Evolutionary conservation across 1,139 yeast genomes (phyloP).

Genomic region (Suhomyces bolitotheri): DNA sequence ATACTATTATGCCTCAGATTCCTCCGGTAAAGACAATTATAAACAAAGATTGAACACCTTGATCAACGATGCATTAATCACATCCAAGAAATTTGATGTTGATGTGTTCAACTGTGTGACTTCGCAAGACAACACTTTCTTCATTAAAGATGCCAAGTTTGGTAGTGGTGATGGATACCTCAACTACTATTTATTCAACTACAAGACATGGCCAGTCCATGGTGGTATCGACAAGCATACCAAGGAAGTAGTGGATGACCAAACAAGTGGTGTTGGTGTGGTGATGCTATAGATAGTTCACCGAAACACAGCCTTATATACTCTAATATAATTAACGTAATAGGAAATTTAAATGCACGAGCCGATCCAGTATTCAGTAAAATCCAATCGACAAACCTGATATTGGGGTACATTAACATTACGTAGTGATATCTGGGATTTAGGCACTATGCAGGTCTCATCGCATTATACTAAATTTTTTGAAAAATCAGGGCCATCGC

Average conservation of each 20-base stretch:
- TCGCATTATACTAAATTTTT: conserved; percentile 7
- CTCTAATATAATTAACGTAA: too few species aligned
- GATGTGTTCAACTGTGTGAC: conserved; percentile 95
- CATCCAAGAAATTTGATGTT: conserved; percentile 65
- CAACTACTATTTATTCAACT: conserved; percentile 89
- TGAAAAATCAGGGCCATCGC: conserved; percentile 7
- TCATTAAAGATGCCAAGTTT: conserved; percentile 79
- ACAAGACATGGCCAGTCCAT: conserved; percentile 72
- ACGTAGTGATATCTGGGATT: too few species aligned
- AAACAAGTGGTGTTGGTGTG: conserved; percentile 83
- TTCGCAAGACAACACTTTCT: conserved; percentile 82
- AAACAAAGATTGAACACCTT: conserved; percentile 60
- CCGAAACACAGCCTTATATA: too few species aligned
- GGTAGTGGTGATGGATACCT: conserved; percentile 93
- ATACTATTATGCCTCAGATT: conserved; percentile 83
- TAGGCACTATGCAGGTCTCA: too few species aligned
- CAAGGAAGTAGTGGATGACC: conserved; percentile 50
- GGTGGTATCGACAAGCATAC: conserved; percentile 71
- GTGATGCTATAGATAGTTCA: conserved; percentile 58
- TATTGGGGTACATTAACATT: too few species aligned
- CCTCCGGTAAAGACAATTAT: conserved; percentile 37
- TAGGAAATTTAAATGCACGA: too few species aligned
- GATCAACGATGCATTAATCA: conserved; percentile 73
- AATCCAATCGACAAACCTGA: too few species aligned
- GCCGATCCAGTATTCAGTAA: too few species aligned